A percentile compares a stretch with the other conserved stretches of the same genome.
Evolutionary conservation across 345 rosid species (phyloP).

Genomic region (Heritiera fomes): DNA sequence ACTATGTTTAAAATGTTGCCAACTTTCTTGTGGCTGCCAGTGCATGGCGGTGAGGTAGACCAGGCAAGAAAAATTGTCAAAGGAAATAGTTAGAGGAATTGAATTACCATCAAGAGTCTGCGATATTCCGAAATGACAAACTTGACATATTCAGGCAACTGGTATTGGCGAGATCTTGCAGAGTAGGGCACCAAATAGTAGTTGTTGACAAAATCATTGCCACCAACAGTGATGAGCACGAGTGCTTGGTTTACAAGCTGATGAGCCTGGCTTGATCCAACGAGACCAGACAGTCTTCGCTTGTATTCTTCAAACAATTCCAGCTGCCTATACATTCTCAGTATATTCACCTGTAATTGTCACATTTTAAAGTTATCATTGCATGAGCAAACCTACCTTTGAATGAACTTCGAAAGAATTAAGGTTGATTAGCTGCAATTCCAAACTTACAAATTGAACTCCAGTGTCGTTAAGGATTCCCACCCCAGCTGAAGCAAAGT

Average conservation of each 20-base stretch:
- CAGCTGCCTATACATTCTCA: constrained; percentile 60
- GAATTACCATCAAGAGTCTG: constrained; percentile 41
- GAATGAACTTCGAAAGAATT: no score
- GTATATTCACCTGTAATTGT: constrained; percentile 54
- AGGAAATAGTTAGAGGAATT: no score
- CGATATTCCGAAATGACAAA: constrained; percentile 46
- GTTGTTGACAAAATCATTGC: constrained; percentile 68
- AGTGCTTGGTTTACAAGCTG: constrained; percentile 52
- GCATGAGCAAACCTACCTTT: neutral
- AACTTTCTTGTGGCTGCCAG: constrained; percentile 8
- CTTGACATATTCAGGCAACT: constrained; percentile 44
- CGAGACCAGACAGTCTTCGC: constrained; percentile 41
- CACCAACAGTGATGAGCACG: constrained; percentile 55
- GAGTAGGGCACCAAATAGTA: constrained; percentile 53
- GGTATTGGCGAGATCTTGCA: constrained; percentile 50
- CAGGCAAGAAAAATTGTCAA: neutral
- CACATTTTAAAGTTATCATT: neutral
- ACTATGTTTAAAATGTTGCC: neutral
- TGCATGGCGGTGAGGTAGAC: neutral
- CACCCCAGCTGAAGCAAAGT: constrained; percentile 89
- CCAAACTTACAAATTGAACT: constrained; percentile 50
- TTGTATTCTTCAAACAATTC: constrained; percentile 63
- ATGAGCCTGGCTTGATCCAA: constrained; percentile 46
- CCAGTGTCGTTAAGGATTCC: constrained; percentile 67
- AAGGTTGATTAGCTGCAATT: neutral